A percentile compares a stretch with the other conserved stretches of the same genome.
Evolutionary conservation across 1,139 yeast genomes (phyloP).

Genomic region (Candida neerlandica): DNA sequence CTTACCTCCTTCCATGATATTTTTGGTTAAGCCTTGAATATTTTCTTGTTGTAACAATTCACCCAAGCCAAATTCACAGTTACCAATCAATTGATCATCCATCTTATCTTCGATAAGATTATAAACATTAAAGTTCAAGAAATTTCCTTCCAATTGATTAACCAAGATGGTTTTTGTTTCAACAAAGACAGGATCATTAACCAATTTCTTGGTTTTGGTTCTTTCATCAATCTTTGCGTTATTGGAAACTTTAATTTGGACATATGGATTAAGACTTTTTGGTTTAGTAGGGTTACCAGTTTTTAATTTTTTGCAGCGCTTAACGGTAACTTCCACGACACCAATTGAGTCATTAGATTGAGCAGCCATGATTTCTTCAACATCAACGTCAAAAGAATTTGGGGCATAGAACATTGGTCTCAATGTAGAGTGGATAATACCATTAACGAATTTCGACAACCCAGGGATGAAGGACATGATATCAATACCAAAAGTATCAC

Average conservation of each 20-base stretch:
- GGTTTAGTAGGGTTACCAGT: conserved; percentile 41
- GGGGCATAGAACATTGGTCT: conserved; percentile 86
- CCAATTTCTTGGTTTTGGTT: conserved; percentile 59
- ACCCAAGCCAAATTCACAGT: conserved; percentile 55
- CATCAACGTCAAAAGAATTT: conserved; percentile 71
- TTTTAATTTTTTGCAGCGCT: conserved; percentile 54
- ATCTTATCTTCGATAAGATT: conserved; percentile 54
- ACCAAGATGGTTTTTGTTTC: conserved; percentile 66
- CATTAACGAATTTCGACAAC: conserved; percentile 70
- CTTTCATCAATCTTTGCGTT: conserved; percentile 46
- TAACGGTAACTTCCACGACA: conserved; percentile 62
- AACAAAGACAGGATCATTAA: conserved; percentile 62
- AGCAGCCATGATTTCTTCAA: conserved; percentile 67
- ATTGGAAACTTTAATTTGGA: conserved; percentile 49
- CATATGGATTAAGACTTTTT: conserved; percentile 61
- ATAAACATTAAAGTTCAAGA: conserved; percentile 53
- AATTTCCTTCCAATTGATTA: conserved; percentile 57
- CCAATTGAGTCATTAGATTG: conserved; percentile 69
- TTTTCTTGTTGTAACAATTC: conserved; percentile 60
- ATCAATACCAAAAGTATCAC: conserved; percentile 80
- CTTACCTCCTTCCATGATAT: conserved; percentile 53
- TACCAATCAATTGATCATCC: conserved; percentile 59
- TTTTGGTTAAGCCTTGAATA: conserved; percentile 33
- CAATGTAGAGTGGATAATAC: conserved; percentile 66
- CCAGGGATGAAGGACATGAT: conserved; percentile 85